phyloP scores from a whole-genome alignment of 139 green algal species.

The Chlamydomonas sp. region DNA sequence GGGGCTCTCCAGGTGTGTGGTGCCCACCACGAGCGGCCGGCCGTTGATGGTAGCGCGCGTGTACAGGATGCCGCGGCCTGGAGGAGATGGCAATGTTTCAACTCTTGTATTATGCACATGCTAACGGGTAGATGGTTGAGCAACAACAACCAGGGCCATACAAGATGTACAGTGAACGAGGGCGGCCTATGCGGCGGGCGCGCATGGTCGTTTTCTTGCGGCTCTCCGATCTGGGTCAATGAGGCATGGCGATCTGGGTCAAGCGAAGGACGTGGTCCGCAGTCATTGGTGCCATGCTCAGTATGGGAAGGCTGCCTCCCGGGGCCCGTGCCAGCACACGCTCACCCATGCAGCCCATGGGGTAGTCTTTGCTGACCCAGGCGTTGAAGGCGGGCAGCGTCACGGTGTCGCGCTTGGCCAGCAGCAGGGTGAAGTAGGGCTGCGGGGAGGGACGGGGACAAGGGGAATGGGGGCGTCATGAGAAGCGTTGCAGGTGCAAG shows the following conservation, averaged over 20 bases:
- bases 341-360: constrained; percentile 13
- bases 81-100: neutral
- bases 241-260: neutral
- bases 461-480: neutral
- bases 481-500: neutral
- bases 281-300: neutral
- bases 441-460: neutral
- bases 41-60: constrained; percentile 26
- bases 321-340: neutral
- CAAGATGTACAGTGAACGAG: neutral
- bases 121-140: neutral
- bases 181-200: too few species aligned
- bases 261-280: neutral
- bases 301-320: neutral
- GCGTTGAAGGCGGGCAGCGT: constrained; percentile 3
- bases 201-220: too few species aligned
- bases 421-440: constrained; percentile 72
- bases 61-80: constrained; percentile 30
- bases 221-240: neutral
- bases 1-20: constrained; percentile 69
- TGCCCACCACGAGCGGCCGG: constrained; percentile 51
- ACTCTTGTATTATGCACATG: too few species aligned
- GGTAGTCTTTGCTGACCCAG: constrained; percentile 1
- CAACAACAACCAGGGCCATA: too few species aligned
- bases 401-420: constrained; percentile 45